phyloP scores from a whole-genome alignment of 2,329 filamentous ascomycete genomes.

The Teratosphaeria epicoccoides region DNA sequence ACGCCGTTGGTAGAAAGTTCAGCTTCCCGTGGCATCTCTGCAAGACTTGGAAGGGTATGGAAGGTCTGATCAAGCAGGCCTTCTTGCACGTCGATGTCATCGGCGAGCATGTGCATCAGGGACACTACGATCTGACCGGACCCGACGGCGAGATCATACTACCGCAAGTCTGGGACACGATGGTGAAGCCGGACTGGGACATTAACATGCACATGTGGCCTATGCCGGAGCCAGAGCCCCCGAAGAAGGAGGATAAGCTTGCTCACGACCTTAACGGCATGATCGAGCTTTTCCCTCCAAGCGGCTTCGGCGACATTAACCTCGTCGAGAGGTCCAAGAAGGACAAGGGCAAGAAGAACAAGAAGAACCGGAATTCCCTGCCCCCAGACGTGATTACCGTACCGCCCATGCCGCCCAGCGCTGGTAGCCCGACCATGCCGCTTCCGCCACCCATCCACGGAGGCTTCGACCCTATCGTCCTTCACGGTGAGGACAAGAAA shows the following conservation, averaged over 20 bases:
- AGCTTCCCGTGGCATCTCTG: constrained; percentile 83
- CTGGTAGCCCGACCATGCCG: constrained; percentile 1
- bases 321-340: not conserved
- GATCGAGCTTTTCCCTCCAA: constrained; percentile 9
- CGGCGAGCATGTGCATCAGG: constrained; percentile 35
- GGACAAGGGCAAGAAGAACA: constrained; percentile 8
- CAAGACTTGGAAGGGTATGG: constrained; percentile 49
- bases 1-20: constrained; percentile 83
- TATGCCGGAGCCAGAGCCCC: constrained; percentile 25
- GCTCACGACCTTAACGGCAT: constrained; percentile 7
- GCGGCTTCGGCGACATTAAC: constrained; percentile 7
- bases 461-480: constrained; percentile 6
- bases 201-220: constrained; percentile 43
- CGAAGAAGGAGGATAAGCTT: constrained; percentile 4
- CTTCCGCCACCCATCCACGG: constrained; percentile 9
- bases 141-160: constrained; percentile 41
- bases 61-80: constrained; percentile 39
- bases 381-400: constrained; percentile 10
- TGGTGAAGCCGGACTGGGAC: constrained; percentile 38
- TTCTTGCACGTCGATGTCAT: constrained; percentile 39
- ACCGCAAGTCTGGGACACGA: constrained; percentile 39
- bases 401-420: constrained; percentile 5
- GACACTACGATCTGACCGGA: constrained; percentile 39
- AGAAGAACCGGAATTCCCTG: not conserved
- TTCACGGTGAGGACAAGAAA: constrained; percentile 5